These are phyloP conservation scores for Dittrichia graveolens DNA, from an alignment of 129 eudicot species.

Conservation along the genomic window DNA sequence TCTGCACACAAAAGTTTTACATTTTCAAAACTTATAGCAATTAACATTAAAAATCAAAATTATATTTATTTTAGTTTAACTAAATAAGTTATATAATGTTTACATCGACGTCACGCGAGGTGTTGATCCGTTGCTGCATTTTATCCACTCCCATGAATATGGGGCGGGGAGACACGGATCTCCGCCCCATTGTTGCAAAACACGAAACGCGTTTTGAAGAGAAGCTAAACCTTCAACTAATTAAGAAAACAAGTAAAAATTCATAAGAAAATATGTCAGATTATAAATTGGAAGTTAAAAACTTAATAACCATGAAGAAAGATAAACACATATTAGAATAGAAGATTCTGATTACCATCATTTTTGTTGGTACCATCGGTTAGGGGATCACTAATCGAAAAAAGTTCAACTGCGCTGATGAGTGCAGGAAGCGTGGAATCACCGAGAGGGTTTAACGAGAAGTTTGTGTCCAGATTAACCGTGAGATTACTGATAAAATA, in stretches of 20 bases:
- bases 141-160: slow-evolving; percentile 73
- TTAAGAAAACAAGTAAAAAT: not conserved
- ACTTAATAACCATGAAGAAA: not conserved
- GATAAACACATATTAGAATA: not conserved
- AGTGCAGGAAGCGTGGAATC: slow-evolving; percentile 60
- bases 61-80: not conserved
- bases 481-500: slow-evolving; percentile 27
- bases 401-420: slow-evolving; percentile 54
- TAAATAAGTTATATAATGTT: not conserved
- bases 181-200: slow-evolving; percentile 50
- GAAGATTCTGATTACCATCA: slow-evolving; percentile 42
- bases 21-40: not conserved
- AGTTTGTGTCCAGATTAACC: slow-evolving; percentile 28
- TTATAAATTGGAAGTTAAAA: not conserved
- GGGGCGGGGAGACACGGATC: slow-evolving; percentile 75
- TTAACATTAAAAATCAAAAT: not conserved
- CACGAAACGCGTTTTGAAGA: slow-evolving; percentile 39
- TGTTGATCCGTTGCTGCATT: slow-evolving; percentile 39
- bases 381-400: slow-evolving; percentile 40
- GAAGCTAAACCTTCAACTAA: slow-evolving; percentile 54
- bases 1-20: slow-evolving; percentile 30
- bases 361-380: slow-evolving; percentile 52
- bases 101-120: slow-evolving; percentile 69
- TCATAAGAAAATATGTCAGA: not conserved
- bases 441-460: slow-evolving; percentile 34